Conservation (phyloP, 768 basidiomycete genomes). For the Macrolepiota fuliginosa region DNA sequence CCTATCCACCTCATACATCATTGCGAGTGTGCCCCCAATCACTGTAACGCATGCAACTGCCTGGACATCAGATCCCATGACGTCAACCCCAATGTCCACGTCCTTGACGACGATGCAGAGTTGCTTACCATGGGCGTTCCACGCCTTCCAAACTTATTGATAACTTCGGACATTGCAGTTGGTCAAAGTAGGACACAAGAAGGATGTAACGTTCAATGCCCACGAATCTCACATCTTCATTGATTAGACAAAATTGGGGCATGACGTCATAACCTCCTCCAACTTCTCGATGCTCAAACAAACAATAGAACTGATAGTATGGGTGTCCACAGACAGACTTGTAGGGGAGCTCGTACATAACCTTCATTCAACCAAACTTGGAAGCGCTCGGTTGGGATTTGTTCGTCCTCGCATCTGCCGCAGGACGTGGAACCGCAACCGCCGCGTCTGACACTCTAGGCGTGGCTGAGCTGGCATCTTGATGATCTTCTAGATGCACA, state of each 20-base stretch:
- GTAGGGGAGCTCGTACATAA: too few species aligned
- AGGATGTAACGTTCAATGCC: not conserved
- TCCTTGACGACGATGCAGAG: not conserved
- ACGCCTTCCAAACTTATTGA: constrained; percentile 9
- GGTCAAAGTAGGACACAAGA: not conserved
- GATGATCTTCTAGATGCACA: not conserved
- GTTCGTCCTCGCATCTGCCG: not conserved
- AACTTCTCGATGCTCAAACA: too few species aligned
- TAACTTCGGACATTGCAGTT: not conserved
- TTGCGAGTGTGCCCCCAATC: constrained; percentile 26
- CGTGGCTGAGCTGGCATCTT: not conserved
- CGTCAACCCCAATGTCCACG: not conserved
- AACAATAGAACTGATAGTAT: too few species aligned
- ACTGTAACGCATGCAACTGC: constrained; percentile 27
- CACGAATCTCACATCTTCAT: not conserved
- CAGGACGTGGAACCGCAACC: not conserved
- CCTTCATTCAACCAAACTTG: not conserved
- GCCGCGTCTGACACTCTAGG: not conserved
- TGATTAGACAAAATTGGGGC: not conserved
- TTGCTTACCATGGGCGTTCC: constrained; percentile 15
- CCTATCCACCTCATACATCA: constrained; percentile 29
- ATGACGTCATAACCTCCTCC: not conserved
- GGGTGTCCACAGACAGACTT: too few species aligned
- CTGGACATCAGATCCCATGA: constrained; percentile 14
- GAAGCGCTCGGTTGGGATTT: not conserved